Conservation (phyloP, 768 basidiomycete genomes). For the Lactarius sanguifluus region DNA sequence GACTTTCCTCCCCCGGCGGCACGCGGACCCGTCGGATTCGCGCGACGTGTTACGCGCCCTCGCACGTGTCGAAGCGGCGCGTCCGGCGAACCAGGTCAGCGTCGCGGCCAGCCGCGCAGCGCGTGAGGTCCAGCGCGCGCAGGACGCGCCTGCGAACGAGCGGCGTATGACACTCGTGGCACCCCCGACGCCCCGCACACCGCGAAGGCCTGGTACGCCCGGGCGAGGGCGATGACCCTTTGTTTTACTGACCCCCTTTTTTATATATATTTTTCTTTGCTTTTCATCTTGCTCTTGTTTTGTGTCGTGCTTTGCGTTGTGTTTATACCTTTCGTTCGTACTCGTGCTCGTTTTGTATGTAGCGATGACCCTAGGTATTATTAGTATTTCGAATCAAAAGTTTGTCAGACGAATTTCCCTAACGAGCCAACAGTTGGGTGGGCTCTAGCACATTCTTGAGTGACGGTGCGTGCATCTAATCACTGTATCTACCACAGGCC, state of each 20-base stretch:
- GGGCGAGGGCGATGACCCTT: constrained; percentile 37
- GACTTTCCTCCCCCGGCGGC: constrained; percentile 38
- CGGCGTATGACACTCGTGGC: constrained; percentile 54
- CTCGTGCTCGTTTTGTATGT: constrained; percentile 20
- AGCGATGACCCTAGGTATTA: constrained; percentile 18
- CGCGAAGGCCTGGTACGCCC: constrained; percentile 60
- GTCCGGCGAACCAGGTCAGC: constrained; percentile 65
- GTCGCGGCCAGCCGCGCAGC: constrained; percentile 70
- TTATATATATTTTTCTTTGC: not conserved
- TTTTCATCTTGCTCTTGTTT: not conserved
- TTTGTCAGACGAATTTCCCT: not conserved
- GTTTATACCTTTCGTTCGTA: constrained; percentile 17
- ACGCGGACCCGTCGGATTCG: constrained; percentile 43
- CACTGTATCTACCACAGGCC: constrained; percentile 88
- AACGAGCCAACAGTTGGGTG: no score
- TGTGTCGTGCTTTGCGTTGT: constrained; percentile 15
- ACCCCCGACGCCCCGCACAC: constrained; percentile 50
- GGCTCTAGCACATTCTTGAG: no score
- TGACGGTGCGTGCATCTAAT: no score
- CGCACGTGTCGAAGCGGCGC: constrained; percentile 62
- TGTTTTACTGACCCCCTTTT: not conserved
- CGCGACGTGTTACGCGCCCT: constrained; percentile 62
- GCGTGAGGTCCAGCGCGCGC: constrained; percentile 66
- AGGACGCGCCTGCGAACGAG: constrained; percentile 55
- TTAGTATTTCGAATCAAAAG: constrained; percentile 18